Evolutionary conservation across 1,284 basidiomycete genomes (phyloP).

Genomic region (Tausonia pullulans): DNA sequence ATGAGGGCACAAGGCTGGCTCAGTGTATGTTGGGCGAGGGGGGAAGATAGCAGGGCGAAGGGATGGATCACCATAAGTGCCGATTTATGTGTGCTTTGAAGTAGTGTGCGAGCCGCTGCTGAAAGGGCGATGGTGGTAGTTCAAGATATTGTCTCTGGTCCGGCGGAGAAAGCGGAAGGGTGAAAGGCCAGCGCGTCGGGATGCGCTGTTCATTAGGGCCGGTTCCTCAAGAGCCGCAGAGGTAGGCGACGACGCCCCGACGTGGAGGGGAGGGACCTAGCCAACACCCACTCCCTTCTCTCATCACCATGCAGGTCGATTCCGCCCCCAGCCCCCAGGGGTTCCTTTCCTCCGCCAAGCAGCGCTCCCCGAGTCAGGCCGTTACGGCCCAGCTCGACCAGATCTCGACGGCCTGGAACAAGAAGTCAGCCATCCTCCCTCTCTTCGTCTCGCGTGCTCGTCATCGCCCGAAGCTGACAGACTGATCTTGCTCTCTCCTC

Average conservation of each 20-base stretch:
- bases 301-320: conserved; percentile 11
- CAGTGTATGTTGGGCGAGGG: background rate
- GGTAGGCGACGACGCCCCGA: background rate
- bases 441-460: background rate
- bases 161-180: background rate
- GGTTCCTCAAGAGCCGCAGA: background rate
- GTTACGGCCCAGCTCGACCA: conserved; percentile 1
- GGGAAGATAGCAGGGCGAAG: background rate
- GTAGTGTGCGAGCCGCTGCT: background rate
- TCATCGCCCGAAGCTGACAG: background rate
- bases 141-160: background rate
- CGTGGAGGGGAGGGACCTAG: background rate
- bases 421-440: conserved; percentile 5
- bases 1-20: background rate
- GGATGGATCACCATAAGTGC: background rate
- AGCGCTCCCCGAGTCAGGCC: background rate
- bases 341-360: conserved; percentile 8
- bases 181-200: background rate
- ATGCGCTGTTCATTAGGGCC: no score
- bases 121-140: background rate
- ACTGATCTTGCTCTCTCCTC: background rate
- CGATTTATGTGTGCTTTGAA: no score
- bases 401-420: conserved; percentile 11
- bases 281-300: background rate
- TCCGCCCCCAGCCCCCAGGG: background rate